Conservation (phyloP, 2,329 filamentous ascomycete genomes). For the Alternaria brassicae region DNA sequence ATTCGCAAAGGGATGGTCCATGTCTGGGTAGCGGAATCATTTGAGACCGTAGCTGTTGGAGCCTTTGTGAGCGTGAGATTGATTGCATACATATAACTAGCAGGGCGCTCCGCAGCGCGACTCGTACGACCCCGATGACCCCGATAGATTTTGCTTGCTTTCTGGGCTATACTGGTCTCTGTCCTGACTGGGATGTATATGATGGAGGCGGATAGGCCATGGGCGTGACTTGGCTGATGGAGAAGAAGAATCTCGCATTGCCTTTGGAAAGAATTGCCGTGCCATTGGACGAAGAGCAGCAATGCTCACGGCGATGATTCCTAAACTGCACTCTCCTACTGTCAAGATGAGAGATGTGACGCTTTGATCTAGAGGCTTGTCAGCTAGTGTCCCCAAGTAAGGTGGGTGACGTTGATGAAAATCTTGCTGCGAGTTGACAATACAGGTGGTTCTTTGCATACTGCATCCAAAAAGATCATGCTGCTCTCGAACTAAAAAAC, state of each 20-base stretch:
- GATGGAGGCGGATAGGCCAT: constrained; percentile 2
- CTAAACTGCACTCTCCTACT: constrained; percentile 40
- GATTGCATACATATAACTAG: background rate
- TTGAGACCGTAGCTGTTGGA: background rate
- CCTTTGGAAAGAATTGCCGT: constrained; percentile 26
- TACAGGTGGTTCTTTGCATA: background rate
- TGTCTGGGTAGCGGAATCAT: background rate
- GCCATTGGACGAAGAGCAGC: constrained; percentile 36
- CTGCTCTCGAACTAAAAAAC: too few relatives aligned
- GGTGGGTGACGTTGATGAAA: background rate
- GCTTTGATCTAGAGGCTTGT: constrained; percentile 18
- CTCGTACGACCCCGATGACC: background rate
- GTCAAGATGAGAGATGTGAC: constrained; percentile 34
- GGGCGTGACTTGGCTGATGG: constrained; percentile 2
- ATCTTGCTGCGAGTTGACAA: background rate
- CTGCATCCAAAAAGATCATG: background rate
- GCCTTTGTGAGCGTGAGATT: background rate
- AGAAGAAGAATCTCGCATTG: constrained; percentile 2
- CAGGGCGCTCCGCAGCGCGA: background rate
- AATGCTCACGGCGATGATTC: constrained; percentile 40
- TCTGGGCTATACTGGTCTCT: background rate
- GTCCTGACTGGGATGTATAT: background rate
- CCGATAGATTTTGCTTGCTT: constrained; percentile 3
- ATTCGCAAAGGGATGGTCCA: background rate
- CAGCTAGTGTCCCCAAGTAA: background rate